phyloP scores from a whole-genome alignment of 1,284 basidiomycete genomes.

The Moesziomyces aphidis region DNA sequence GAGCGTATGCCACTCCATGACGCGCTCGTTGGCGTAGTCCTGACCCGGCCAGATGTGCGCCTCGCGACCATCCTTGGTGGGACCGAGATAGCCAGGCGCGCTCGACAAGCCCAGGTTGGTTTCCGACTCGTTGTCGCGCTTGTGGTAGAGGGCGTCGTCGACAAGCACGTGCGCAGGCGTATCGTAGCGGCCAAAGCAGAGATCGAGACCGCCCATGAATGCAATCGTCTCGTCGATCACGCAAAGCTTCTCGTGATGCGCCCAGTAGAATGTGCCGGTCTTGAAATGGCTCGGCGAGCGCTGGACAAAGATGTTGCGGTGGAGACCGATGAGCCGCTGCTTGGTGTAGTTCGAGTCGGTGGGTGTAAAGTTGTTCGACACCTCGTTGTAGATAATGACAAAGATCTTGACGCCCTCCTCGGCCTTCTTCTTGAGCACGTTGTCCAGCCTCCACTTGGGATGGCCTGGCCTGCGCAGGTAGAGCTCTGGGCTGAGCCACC shows the following conservation, averaged over 20 bases:
- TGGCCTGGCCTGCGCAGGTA: conserved; percentile 84
- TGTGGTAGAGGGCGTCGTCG: conserved; percentile 76
- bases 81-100: conserved; percentile 49
- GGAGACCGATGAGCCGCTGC: conserved; percentile 82
- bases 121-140: conserved; percentile 30
- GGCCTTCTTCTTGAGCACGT: conserved; percentile 89
- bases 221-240: conserved; percentile 97
- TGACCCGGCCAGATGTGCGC: conserved; percentile 88
- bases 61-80: conserved; percentile 72
- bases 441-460: conserved; percentile 89
- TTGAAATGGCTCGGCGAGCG: conserved; percentile 97
- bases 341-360: conserved; percentile 81
- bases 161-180: conserved; percentile 91
- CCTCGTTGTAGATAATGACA: conserved; percentile 88
- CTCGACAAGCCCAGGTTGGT: conserved; percentile 23
- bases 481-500: conserved; percentile 75
- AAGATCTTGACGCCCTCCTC: conserved; percentile 96
- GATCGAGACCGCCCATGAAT: conserved; percentile 96
- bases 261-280: conserved; percentile 97
- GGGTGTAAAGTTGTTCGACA: conserved; percentile 91
- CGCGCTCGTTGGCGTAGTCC: conserved; percentile 91
- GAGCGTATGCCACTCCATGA: conserved; percentile 87
- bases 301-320: conserved; percentile 95
- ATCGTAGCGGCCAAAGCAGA: conserved; percentile 77
- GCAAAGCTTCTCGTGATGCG: conserved; percentile 95